Base-by-base conservation (phyloP, 1,139 yeast species). In the Wickerhamomyces sp. region DNA sequence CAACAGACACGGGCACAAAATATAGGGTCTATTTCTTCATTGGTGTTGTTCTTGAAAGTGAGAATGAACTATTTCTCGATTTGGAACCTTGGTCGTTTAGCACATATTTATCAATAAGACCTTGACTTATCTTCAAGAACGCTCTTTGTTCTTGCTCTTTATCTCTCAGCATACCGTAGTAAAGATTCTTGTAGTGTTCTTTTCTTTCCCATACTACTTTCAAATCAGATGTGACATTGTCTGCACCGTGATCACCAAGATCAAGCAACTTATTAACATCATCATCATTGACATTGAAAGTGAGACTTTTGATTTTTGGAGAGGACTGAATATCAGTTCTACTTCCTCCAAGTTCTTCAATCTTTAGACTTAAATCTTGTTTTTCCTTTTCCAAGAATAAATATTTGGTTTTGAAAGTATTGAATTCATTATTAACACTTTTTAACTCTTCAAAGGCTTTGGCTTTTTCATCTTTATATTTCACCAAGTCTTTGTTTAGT, bases 141-240 rank as follows among this genome's bases (percentile, higher is more conserved):
- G 40, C 38, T 27, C 39, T 39, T 39, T 47, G 51, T 29, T 50
- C 54, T 4, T 33, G 29, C 27, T 49, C 47, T 29, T 52, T 49
- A 6, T 49, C 49, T 11, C 48, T 54, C 8, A 52, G 37, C 6
- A 49, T 18, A 9, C 23, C 29, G 6, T 34, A 35, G 35, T 51
- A 51, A 14, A 46, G 47, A 33, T 36, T 36, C 44, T 51, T 51
- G 39, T 51, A 51, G 44, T 42, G 45, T n/a, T 51, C 53, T 37
- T 52, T 52, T 37, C 52, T 45, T 32, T 40, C 41, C 36, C 41
- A 27, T 14, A 42, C 10, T 11, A 11, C 14, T 34, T 31, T 37
- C 15, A 34, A 29, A 9, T 33, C 23, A 18, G 23, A 18, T 5
- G 23, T 18, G 23, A 18, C 41, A 13, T 10, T 15, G 2, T 29